phyloP scores from a whole-genome alignment of 1,284 basidiomycete genomes.

The Fistulina hepatica region DNA sequence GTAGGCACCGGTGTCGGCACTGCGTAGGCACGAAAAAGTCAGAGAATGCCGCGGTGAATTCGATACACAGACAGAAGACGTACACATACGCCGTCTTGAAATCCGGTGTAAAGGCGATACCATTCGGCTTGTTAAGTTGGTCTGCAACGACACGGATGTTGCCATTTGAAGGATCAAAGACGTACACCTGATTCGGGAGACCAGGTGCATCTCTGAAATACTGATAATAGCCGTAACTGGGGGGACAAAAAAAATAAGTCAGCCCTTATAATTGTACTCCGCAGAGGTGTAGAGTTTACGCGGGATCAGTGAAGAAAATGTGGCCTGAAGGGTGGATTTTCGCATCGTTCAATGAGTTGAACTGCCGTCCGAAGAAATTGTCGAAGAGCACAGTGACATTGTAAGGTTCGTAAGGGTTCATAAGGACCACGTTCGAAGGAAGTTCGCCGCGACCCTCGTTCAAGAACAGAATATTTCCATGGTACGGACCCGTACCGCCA shows the following conservation, averaged over 20 bases:
- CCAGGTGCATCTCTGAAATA: constrained; percentile 54
- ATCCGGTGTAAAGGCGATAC: constrained; percentile 59
- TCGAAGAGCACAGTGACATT: constrained; percentile 55
- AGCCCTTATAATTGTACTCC: background rate
- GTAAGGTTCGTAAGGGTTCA: constrained; percentile 53
- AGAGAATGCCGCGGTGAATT: constrained; percentile 4
- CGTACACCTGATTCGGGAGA: constrained; percentile 65
- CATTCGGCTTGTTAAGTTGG: constrained; percentile 51
- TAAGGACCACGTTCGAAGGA: constrained; percentile 53
- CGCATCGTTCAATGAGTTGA: constrained; percentile 73
- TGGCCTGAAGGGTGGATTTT: constrained; percentile 60
- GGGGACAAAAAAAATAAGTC: constrained; percentile 2
- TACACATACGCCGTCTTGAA: constrained; percentile 59
- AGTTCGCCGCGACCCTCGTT: constrained; percentile 56
- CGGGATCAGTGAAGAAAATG: constrained; percentile 63
- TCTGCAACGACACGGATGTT: constrained; percentile 61
- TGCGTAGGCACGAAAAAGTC: constrained; percentile 16
- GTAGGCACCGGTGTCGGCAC: constrained; percentile 41
- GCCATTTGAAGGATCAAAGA: constrained; percentile 54
- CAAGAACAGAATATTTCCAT: constrained; percentile 50
- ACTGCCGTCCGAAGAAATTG: constrained; percentile 68
- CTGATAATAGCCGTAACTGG: constrained; percentile 53
- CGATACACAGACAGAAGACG: constrained; percentile 20
- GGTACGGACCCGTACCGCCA: constrained; percentile 61
- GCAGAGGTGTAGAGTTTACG: constrained; percentile 24